A percentile compares a stretch with the other conserved stretches of the same genome.
Conservation (phyloP, 2,329 filamentous ascomycete species). For the Alternaria conjuncta region DNA sequence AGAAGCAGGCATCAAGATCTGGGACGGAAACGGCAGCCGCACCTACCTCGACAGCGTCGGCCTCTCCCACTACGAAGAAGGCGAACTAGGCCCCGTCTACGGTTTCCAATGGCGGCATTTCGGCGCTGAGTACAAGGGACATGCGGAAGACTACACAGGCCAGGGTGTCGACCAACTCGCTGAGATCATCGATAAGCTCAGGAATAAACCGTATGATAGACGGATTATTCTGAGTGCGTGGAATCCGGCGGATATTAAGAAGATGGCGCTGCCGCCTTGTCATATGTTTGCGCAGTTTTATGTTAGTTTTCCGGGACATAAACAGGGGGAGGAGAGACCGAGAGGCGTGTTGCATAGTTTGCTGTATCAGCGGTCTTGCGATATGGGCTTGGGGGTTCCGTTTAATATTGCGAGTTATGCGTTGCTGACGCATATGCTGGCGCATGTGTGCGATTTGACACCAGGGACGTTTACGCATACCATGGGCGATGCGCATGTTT, state of each 20-base stretch:
- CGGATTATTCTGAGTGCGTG: constrained; percentile 90
- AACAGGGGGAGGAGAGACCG: constrained; percentile 38
- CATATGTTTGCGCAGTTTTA: constrained; percentile 99
- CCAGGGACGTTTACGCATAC: constrained; percentile 91
- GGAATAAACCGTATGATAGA: constrained; percentile 83
- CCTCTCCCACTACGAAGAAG: constrained; percentile 78
- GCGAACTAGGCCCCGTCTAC: constrained; percentile 94
- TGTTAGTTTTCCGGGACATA: constrained; percentile 70
- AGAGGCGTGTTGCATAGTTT: constrained; percentile 83
- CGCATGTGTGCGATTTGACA: constrained; percentile 81
- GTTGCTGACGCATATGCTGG: constrained; percentile 92
- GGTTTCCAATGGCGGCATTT: constrained; percentile 99
- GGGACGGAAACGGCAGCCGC: constrained; percentile 95
- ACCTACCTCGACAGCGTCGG: constrained; percentile 88
- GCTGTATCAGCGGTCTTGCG: constrained; percentile 91
- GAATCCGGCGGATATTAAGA: constrained; percentile 85
- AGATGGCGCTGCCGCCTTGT: constrained; percentile 92
- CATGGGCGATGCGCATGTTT: constrained; percentile 98
- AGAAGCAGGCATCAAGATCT: constrained; percentile 88
- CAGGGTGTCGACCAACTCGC: constrained; percentile 93
- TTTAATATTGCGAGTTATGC: constrained; percentile 98
- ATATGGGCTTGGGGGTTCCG: constrained; percentile 95
- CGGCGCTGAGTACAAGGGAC: constrained; percentile 78
- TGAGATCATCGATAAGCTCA: constrained; percentile 86
- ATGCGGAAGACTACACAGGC: constrained; percentile 78